Evolutionary conservation across 331 rosid genomes (phyloP), one percentile per base, ranked within the genome.

Genomic region (Spiraea crenata): DNA sequence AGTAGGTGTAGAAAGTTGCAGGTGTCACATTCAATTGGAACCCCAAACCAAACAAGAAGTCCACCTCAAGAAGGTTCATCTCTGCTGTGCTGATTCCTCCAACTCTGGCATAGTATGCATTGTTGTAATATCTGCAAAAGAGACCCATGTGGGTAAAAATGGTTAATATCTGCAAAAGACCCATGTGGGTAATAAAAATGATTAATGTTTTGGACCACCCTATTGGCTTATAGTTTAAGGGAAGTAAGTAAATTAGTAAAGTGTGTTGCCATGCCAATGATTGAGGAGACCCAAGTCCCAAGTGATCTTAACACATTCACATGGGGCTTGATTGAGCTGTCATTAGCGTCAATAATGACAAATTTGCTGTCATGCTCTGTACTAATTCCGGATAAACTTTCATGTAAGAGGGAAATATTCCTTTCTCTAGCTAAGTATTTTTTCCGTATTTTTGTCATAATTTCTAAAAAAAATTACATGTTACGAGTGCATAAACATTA

Each of bases 51-150:
- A 79, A 79, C 66, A 79, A 50, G 79, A 79, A 79, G 52, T 79
- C 82, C 76, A 79, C 67, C 63, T 79, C 79, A 12, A 79, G 79
- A 9, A 79, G 76, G 67, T 79, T 79, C 75, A 79, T 74, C 66
- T 79, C 82, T 55, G 64, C 40, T 13, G 82, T 79, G 72, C 76
- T 74, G 42, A 79, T 79, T 63, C 82, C 82, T 68, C 82, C 82
- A 57, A 79, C 79, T 74, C 76, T 79, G 8, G 72, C 82, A 63
- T 68, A 79, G 65, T 62, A 79, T 5, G 82, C 82, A 74, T 79
- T 79, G 75, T 74, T 79, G 82, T 79, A 79, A 65, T 75, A 73
- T 50, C 82, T 79, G 67, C 7, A 60, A 73, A 61, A 49, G 25
- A n/a, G 37, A 45, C 17, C 58, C 58, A 46, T 19, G 34, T 31